A percentile compares a stretch with the other conserved stretches of the same genome.
Conservation (phyloP, 306 rosid species). For the Sindora glabra region DNA sequence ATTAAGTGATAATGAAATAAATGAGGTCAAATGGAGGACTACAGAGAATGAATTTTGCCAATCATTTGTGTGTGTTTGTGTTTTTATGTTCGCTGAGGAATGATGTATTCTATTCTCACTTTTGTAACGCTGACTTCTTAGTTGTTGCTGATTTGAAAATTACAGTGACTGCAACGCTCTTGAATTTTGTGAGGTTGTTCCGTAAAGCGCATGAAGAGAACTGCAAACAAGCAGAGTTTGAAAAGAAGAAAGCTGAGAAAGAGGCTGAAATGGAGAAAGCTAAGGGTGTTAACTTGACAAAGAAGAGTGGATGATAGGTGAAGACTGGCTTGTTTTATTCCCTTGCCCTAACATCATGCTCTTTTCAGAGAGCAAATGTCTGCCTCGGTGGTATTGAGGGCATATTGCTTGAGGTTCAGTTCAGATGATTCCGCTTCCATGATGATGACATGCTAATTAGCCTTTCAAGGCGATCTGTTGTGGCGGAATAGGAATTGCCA, state of each 20-base stretch:
- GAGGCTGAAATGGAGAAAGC: constrained; percentile 95
- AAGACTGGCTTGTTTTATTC: constrained; percentile 25
- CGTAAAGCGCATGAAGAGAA: constrained; percentile 97
- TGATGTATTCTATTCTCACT: too few species aligned
- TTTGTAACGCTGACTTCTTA: constrained; percentile 17
- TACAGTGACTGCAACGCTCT: constrained; percentile 81
- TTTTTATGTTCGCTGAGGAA: neutral
- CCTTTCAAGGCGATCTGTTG: constrained; percentile 9
- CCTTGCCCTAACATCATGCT: constrained; percentile 31
- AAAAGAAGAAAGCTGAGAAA: constrained; percentile 80
- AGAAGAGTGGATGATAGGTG: constrained; percentile 44
- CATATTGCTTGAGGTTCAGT: constrained; percentile 27
- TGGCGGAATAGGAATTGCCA: too few species aligned
- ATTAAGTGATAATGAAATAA: constrained; percentile 1
- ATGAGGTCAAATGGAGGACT: neutral
- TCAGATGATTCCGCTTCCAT: constrained; percentile 17
- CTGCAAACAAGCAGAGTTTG: constrained; percentile 81
- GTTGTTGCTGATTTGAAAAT: constrained; percentile 19
- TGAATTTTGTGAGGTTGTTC: constrained; percentile 73
- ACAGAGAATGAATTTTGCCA: neutral
- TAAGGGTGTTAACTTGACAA: constrained; percentile 55
- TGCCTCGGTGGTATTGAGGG: constrained; percentile 23
- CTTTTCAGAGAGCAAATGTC: constrained; percentile 25
- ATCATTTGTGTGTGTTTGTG: neutral
- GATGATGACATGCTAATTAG: constrained; percentile 10